Base-by-base conservation (phyloP, 2,329 filamentous ascomycete species). In the Aspergillus neoniger region DNA sequence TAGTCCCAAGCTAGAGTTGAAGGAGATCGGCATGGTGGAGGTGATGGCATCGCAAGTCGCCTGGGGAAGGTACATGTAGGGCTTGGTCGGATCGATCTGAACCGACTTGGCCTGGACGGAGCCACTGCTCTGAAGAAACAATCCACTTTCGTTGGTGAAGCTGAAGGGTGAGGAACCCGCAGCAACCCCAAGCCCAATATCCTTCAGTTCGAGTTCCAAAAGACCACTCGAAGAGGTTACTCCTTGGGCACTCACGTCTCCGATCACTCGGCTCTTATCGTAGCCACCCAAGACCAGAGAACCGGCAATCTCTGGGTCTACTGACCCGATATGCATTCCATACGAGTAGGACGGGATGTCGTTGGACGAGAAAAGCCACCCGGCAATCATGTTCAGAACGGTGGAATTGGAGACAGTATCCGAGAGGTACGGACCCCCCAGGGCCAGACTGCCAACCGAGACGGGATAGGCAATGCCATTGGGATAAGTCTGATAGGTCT, bases 241-340 rank as follows among this genome's bases (percentile, higher is more conserved):
- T 30, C 62, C 25, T 51, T 68, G 68, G 17, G 63, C 57, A 50
- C 61, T 63, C 15, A 63, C 59, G 17, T 65, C 47, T 0, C 77
- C 76, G 2, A 77, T 38, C 8, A 79, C 65, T n/a, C 79, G 75
- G 38, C 72, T 75, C 60, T 72, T 69, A 61, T 81, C 79, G 60
- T 80, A 80, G 1, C 77, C 78, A 3, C 78, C 79, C 48, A 78
- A 73, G 17, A 72, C 67, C 5, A 80, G 66, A 0, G 79, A 80
- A 0, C 75, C 77, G 0, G 64, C 50, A 61, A 78, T 72, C 0
- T 55, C 47, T 5, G 71, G 70, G 15, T 61, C 64, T 2, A 67
- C 76, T 0, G 77, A 76, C 5, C 78, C 78, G 19, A 81, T 77
- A 57, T 81, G 79, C 74, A 81, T 70, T 15, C 74, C 72, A 59